Evolutionary conservation across 1,284 basidiomycete genomes (phyloP).

Genomic region (Singerocomus rubriflavus): DNA sequence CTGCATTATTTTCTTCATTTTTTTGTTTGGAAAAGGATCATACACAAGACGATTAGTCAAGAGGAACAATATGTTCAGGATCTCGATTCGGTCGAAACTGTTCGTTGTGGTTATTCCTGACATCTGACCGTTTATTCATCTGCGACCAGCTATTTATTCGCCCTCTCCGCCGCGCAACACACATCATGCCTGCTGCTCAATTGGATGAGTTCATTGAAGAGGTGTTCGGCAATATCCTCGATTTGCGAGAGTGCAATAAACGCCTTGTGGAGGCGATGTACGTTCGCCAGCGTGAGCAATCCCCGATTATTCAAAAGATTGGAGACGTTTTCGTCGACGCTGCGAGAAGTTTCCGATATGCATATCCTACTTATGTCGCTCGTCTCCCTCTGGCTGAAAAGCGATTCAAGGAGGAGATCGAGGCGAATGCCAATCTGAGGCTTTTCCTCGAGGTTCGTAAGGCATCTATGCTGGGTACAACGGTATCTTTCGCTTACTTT

Average conservation of each 20-base stretch:
- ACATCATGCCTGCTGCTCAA: constrained; percentile 64
- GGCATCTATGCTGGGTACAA: background rate
- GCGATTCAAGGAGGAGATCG: constrained; percentile 80
- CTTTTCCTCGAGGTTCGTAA: constrained; percentile 78
- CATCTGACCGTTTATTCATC: background rate
- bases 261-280: constrained; percentile 82
- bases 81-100: constrained; percentile 78
- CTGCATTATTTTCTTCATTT: background rate
- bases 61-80: constrained; percentile 92
- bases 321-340: constrained; percentile 91
- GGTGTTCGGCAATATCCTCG: constrained; percentile 85
- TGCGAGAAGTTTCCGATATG: constrained; percentile 83
- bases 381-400: constrained; percentile 86
- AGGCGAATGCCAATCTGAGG: constrained; percentile 79
- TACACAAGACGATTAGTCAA: constrained; percentile 87
- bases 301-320: constrained; percentile 79
- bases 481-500: constrained; percentile 7
- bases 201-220: constrained; percentile 83
- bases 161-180: constrained; percentile 66
- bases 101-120: constrained; percentile 31
- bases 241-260: constrained; percentile 80
- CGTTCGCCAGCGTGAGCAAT: constrained; percentile 85
- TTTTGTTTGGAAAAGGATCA: constrained; percentile 54
- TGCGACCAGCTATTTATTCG: constrained; percentile 67
- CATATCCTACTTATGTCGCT: constrained; percentile 86